Evolutionary conservation across 176 grass and related monocot species (phyloP), one percentile per base, ranked within the genome.

Genomic region (Tillandsia leiboldiana): DNA sequence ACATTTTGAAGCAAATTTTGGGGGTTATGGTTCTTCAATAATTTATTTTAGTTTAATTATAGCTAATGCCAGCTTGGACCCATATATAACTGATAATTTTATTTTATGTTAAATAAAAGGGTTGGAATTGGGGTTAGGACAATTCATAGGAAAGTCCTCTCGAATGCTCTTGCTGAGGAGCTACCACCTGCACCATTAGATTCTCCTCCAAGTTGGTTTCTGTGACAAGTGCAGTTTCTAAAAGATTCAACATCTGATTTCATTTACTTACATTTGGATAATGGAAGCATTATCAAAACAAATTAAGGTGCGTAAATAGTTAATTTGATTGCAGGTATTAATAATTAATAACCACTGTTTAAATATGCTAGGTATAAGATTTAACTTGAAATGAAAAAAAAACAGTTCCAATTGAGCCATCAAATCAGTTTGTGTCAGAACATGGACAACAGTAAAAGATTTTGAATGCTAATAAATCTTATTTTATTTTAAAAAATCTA

Each of bases 151-250:
- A 84, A 70, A 23, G 22, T 10, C 48, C 67, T 75, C 2, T 53
- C 75, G 18, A 20, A 53, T 20, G 51, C 73, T 56, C 77, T 84
- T 20, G 71, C 82, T 1, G 66, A 75, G 10, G 77, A 79, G 50
- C 51, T 84, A 73, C 75, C 53, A 33, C 75, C 49, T 9, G 82
- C 15, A 70, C 10, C 48, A 68, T 84, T 53, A 74, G 82, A 67
- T 84, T 84, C 51, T 49, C 63, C 11, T 84, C 76, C 9, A 84
- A 63, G 73, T 70, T 84, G 24, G 7, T 70, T 65, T 63, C 29
- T n/a, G 70, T 84, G 18, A 57, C 50, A 10, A 28, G 48, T 13
- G 69, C 77, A 61, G 29, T 11, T 27, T 48, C 15, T 20, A 47
- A 24, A 24, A 65, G 13, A 79, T 64, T 72, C 56, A 29, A 70